Evolutionary conservation across 2,329 filamentous ascomycete species (phyloP), one percentile per base, ranked within the genome.

Genomic region (Chaetomium globosum): DNA sequence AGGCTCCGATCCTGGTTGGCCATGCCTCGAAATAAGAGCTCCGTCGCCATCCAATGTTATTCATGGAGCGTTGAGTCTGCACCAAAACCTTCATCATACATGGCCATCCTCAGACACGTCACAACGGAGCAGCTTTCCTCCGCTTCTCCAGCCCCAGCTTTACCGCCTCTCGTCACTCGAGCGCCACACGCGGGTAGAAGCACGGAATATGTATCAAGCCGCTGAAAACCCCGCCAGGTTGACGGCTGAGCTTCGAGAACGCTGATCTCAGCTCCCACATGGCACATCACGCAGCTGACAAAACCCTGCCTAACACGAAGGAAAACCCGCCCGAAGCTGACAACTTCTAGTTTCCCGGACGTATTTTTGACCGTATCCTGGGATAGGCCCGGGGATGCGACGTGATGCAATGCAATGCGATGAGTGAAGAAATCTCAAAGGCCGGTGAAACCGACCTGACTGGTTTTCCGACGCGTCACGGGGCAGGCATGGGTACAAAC

Each of bases 171-270:
- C 26, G 23, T 31, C 39, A 43, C 23, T 43, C 21, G 33, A 59
- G 21, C 61, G 61, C 60, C 53, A 60, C 33, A 26, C 30, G 31
- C 67, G 69, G 69, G 43, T 69, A 67, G 59, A 63, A 39, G 57
- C 69, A 69, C 67, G 58, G 59, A 63, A 62, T 63, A 62, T 67
- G 64, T 63, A 59, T 62, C 54, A 30, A 63, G 61, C 65, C 63
- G 63, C 55, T 23, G 33, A 46, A 46, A 46, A 28, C 60, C 33
- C 64, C 51, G 48, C 33, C 46, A 61, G 55, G 59, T 54, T 39
- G 30, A 21, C 53, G 56, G 63, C 61, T 61, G 59, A 60, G 59
- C 65, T 70, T 70, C 69, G 67, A 70, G 67, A 70, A 70, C 51
- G 53, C 51, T 54, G 48, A 61, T 49, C 52, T 55, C 53, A 16